phyloP scores from a whole-genome alignment of 1,284 basidiomycete species.

The Psilocybe mexicana region DNA sequence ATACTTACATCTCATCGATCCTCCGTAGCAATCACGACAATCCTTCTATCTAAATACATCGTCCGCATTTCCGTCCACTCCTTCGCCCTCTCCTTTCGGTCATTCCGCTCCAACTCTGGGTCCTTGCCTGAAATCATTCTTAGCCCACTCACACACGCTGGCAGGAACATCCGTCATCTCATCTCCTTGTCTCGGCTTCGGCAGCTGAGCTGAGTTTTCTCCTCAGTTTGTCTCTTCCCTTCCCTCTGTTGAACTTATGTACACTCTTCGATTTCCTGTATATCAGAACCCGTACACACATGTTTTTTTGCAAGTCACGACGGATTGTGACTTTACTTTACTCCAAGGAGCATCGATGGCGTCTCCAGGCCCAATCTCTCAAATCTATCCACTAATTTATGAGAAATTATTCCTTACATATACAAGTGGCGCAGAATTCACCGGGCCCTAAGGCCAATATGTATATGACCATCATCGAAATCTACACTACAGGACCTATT shows the following conservation, averaged over 20 bases:
- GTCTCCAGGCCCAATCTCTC: not conserved
- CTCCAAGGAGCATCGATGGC: slow-evolving; percentile 4
- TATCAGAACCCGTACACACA: not conserved
- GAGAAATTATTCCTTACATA: not conserved
- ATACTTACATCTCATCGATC: no score
- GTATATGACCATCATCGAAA: no score
- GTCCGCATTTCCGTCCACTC: not conserved
- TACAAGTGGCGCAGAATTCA: slow-evolving; percentile 1
- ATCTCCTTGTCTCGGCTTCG: not conserved
- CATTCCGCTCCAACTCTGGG: not conserved
- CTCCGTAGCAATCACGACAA: no score
- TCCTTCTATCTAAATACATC: not conserved
- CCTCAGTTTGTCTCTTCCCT: slow-evolving; percentile 2
- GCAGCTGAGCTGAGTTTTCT: slow-evolving; percentile 6
- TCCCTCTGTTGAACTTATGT: not conserved
- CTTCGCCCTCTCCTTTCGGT: slow-evolving; percentile 3
- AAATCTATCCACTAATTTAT: not conserved
- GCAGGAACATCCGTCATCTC: not conserved
- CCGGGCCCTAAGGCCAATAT: not conserved
- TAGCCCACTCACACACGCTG: not conserved
- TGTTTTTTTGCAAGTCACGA: not conserved
- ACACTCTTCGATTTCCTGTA: not conserved
- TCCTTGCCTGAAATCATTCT: not conserved
- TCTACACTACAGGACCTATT: slow-evolving; percentile 1
- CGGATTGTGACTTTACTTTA: not conserved